These are phyloP conservation scores for Podospora conica DNA, from an alignment of 495 filamentous ascomycete genomes.

Conservation along the genomic window DNA sequence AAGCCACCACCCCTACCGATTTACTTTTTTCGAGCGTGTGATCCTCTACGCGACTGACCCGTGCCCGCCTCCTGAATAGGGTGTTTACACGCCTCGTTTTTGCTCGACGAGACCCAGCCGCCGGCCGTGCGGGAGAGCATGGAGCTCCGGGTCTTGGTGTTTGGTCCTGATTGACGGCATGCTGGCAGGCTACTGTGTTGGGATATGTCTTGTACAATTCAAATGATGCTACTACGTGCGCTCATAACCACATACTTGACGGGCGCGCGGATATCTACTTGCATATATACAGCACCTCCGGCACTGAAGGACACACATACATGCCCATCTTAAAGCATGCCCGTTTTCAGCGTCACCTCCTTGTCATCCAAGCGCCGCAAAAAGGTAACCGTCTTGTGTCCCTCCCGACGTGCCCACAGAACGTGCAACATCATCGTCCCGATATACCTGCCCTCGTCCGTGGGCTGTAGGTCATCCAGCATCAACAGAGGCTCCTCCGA, in stretches of 20 bases:
- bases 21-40: no score
- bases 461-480: slow-evolving; percentile 1
- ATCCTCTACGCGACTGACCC: no score
- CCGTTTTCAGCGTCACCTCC: background rate
- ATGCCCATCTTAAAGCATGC: no score
- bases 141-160: background rate
- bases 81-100: background rate
- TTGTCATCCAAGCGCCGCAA: background rate
- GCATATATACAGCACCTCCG: no score
- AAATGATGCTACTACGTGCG: no score
- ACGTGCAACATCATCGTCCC: background rate
- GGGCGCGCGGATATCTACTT: no score
- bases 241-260: no score
- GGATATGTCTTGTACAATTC: no score
- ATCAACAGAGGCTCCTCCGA: background rate
- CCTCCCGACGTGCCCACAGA: background rate
- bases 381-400: background rate
- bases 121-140: background rate
- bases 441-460: slow-evolving; percentile 2
- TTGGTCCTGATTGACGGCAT: background rate
- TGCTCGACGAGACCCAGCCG: background rate
- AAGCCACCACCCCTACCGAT: no score
- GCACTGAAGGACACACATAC: no score
- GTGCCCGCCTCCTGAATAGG: background rate
- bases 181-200: no score